Evolutionary conservation across 306 rosid genomes (phyloP), one percentile per base, ranked within the genome.

Genomic region (Spatholobus suberectus): DNA sequence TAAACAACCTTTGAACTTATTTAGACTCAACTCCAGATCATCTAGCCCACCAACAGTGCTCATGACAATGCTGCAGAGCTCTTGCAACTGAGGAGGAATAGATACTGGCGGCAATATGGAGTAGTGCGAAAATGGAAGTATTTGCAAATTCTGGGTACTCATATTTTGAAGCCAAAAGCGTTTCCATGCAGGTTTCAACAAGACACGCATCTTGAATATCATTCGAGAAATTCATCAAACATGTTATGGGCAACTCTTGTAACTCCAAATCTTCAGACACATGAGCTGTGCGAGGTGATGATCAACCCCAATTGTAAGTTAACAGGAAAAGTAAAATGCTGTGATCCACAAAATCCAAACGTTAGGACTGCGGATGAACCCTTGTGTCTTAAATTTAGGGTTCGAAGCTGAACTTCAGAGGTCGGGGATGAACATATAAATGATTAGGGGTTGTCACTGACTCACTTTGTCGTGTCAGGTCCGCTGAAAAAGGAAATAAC

Each of bases 11-110:
- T 76, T 58, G 26, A 67, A 85, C 10, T 86, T 66, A 77, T 85
- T 88, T 38, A 93, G 85, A 74, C 86, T 84, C 32, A 75, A 72
- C 82, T 90, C 97, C 82, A 94, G 52, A 17, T 94, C 97, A 83
- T 94, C 92, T 21, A 94, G 86, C 65, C 97, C 97, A 38, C 97
- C 98, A 75, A 89, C 66, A 18, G 88, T 52, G 67, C 83, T 84
- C 11, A 78, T 79, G 85, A 92, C 85, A 68, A 82, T 49, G 20
- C 57, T 73, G 85, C 92, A 83, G 23, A 94, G 84, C 86, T 89
- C 92, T 77, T 83, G 86, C 78, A 89, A 79, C 73, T 41, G 83
- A 24, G 87, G 81, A 52, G 41, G 57, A 5, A 78, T 38, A 35
- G 85, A 82, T 66, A 67, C 6, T 29, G 85, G 29, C 29, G 26